Conservation (phyloP, 495 filamentous ascomycete genomes). For the Penicillium pulvis region DNA sequence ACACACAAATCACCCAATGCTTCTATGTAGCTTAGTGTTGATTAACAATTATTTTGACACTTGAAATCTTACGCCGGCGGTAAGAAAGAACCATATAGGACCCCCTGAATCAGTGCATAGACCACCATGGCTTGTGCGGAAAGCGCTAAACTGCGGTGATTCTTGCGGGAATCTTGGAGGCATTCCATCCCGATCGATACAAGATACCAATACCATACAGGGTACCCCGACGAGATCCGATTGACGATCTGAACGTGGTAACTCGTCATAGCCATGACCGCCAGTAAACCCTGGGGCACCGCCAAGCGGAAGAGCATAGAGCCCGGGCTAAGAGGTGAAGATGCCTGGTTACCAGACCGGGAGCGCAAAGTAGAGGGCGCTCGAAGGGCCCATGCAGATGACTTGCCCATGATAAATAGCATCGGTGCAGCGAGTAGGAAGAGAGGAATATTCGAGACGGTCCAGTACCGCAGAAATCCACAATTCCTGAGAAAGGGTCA, state of each 20-base stretch:
- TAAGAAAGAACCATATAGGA: conserved; percentile 87
- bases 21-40: not conserved
- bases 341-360: conserved; percentile 18
- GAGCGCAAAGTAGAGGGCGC: conserved; percentile 19
- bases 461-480: conserved; percentile 92
- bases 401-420: conserved; percentile 65
- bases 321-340: conserved; percentile 35
- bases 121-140: conserved; percentile 69
- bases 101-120: conserved; percentile 80
- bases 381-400: conserved; percentile 55
- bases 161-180: conserved; percentile 20
- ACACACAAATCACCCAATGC: not conserved
- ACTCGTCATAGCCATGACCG: conserved; percentile 67
- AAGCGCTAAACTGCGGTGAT: conserved; percentile 25
- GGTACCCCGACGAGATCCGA: conserved; percentile 83
- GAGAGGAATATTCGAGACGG: conserved; percentile 77
- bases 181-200: conserved; percentile 42
- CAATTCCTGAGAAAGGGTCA: conserved; percentile 61
- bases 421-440: conserved; percentile 84
- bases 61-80: conserved; percentile 68
- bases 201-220: conserved; percentile 86
- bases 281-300: conserved; percentile 70
- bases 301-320: conserved; percentile 60
- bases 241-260: conserved; percentile 96
- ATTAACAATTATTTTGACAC: not conserved